Percentiles rank a stretch among this genome's conserved stretches.
phyloP scores from a whole-genome alignment of 257 asterid species.

The Penstemon barbatus region DNA sequence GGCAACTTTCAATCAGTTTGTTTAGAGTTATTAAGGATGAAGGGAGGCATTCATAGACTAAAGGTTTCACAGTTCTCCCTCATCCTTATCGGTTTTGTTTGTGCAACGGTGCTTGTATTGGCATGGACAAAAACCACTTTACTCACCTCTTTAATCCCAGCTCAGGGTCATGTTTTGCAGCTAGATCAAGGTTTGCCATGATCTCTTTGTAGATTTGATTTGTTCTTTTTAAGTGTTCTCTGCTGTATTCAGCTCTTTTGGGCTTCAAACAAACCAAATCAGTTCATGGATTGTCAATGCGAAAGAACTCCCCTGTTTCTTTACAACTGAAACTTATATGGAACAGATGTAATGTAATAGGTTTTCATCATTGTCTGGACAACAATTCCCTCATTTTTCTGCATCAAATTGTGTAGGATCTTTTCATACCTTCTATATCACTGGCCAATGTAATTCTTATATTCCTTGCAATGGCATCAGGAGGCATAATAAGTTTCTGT shows the following conservation, averaged over 20 bases:
- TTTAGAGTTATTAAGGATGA: conserved; percentile 61
- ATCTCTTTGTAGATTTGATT: conserved; percentile 23
- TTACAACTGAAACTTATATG: neutral
- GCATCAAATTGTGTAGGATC: conserved; percentile 14
- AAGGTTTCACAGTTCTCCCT: conserved; percentile 76
- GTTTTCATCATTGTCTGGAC: conserved; percentile 1
- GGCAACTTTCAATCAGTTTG: conserved; percentile 38
- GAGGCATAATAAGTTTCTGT: conserved; percentile 10
- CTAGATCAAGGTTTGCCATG: conserved; percentile 61
- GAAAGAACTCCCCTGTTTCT: conserved; percentile 10
- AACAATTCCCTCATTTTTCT: neutral
- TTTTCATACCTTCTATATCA: conserved; percentile 18
- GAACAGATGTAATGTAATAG: neutral
- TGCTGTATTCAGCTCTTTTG: conserved; percentile 16
- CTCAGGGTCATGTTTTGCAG: conserved; percentile 43
- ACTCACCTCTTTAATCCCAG: conserved; percentile 58
- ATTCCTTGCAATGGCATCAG: conserved; percentile 15
- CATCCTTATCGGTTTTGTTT: conserved; percentile 71
- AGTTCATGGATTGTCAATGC: conserved; percentile 15
- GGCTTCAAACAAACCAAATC: neutral
- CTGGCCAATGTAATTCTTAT: neutral
- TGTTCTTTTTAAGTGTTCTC: neutral
- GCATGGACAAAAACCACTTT: conserved; percentile 71
- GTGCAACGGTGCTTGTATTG: conserved; percentile 63
- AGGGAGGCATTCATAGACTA: conserved; percentile 74